These are phyloP conservation scores for Akanthomyces dipterigenus DNA, from an alignment of 2,329 filamentous ascomycete genomes.

Conservation along the genomic window DNA sequence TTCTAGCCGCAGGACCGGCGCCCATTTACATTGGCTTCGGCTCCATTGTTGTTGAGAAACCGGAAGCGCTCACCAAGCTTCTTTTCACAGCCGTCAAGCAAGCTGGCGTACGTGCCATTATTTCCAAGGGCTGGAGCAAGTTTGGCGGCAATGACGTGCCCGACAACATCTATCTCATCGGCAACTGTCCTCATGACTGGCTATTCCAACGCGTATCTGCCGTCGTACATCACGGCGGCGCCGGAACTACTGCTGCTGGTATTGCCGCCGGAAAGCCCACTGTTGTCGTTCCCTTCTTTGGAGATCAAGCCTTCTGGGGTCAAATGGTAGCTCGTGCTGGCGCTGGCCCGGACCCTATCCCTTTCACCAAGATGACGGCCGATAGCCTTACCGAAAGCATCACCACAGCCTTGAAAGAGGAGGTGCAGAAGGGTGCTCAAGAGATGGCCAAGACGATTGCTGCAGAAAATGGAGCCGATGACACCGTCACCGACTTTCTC, in stretches of 20 bases:
- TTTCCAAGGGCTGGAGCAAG: slow-evolving; percentile 60
- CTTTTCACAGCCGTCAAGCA: slow-evolving; percentile 53
- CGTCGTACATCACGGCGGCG: slow-evolving; percentile 59
- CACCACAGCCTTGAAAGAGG: slow-evolving; percentile 41
- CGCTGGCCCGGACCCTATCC: slow-evolving; percentile 52
- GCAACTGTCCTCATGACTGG: slow-evolving; percentile 63
- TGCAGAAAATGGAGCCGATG: slow-evolving; percentile 46
- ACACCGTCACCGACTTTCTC: slow-evolving; percentile 48
- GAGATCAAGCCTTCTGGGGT: slow-evolving; percentile 60
- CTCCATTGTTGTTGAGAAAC: slow-evolving; percentile 29
- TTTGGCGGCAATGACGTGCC: slow-evolving; percentile 43
- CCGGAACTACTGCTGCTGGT: slow-evolving; percentile 58
- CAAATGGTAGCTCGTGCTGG: slow-evolving; percentile 55
- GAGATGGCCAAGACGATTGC: slow-evolving; percentile 47
- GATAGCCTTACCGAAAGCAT: slow-evolving; percentile 51
- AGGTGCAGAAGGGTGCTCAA: slow-evolving; percentile 30
- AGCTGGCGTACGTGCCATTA: slow-evolving; percentile 51
- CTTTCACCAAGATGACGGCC: slow-evolving; percentile 50
- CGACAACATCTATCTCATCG: slow-evolving; percentile 52
- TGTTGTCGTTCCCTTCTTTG: slow-evolving; percentile 61
- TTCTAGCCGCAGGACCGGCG: slow-evolving; percentile 48
- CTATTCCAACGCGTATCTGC: slow-evolving; percentile 52
- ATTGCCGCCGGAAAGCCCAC: slow-evolving; percentile 54
- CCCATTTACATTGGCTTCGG: slow-evolving; percentile 28
- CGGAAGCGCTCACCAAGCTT: slow-evolving; percentile 47